Base-by-base conservation (phyloP, 768 basidiomycete genomes). In the Phylloporus sp. region DNA sequence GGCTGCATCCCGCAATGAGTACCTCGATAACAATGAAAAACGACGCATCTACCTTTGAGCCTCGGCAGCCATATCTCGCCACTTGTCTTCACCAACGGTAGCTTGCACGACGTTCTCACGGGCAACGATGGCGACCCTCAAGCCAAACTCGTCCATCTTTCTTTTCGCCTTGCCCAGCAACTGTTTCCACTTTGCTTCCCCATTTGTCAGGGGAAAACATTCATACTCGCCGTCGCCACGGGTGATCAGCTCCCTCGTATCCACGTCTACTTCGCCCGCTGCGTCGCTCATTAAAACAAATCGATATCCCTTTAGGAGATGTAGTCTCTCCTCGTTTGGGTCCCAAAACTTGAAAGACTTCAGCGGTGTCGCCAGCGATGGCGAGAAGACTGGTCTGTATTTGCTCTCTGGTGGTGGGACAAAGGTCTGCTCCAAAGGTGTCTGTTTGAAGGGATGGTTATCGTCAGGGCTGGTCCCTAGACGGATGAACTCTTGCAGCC, bases 281-380 rank as follows among this genome's bases (percentile, higher is more conserved):
- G 75, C 79, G 57, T 86, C 84, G 2, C 78, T 77, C 6, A 84
- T 69, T 47, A 83, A 81, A 7, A 89, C 60, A 59, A 89, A 88
- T 8, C 82, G 73, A 53, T 73, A 78, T 0, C 66, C 64, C 6
- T 67, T 63, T 28, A 90, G 73, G 59, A 91, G 71, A 42, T 75
- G 72, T 9, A 80, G 58, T 9, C 88, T 75, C 49, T 75, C 80
- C 60, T 86, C 83, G 47, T 83, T 84, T 0, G 83, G 82, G 51
- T 84, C 80, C 88, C 88, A 89, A 3, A 79, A 69, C 24, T 73
- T 77, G 61, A 78, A 71, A 0, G 68, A 70, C 62, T 83, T 82
- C 34, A 84, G 71, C 3, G 72, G 53, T 0, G 76, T 53, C 1
- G 76, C 63, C 2, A 89, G 70, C 3, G 75, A 65, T 1, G 80